Evolutionary conservation across 805 yeast species (phyloP).

Genomic region (Hanseniaspora nectarophila): DNA sequence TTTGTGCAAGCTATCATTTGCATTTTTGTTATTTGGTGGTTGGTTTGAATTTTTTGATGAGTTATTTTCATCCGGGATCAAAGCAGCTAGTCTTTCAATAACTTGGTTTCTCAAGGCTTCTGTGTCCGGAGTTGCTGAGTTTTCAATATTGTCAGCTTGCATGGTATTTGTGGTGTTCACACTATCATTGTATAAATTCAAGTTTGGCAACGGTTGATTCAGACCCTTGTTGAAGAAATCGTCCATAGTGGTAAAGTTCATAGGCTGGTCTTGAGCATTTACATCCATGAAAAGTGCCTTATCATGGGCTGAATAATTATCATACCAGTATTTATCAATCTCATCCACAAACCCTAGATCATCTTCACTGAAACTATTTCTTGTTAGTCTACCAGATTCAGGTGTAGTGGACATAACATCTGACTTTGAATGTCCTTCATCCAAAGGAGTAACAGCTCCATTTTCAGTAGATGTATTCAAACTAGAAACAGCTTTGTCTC

Average conservation of each 20-base stretch:
- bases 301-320: not conserved
- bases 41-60: not conserved
- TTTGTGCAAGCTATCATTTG: not conserved
- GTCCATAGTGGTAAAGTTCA: not conserved
- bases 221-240: constrained; percentile 6
- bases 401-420: not conserved
- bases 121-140: not conserved
- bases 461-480: no score
- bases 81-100: constrained; percentile 8
- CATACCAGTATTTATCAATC: constrained; percentile 13
- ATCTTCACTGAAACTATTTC: not conserved
- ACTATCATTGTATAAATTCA: not conserved
- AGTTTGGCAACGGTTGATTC: not conserved
- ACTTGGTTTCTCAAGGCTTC: constrained; percentile 5
- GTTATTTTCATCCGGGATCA: constrained; percentile 5
- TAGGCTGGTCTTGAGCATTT: not conserved
- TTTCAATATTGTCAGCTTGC: not conserved
- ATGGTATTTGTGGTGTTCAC: not conserved
- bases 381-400: constrained; percentile 9
- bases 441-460: constrained; percentile 14
- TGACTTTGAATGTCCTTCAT: constrained; percentile 12
- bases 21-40: not conserved
- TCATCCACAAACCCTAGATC: constrained; percentile 4
- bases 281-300: not conserved
- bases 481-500: not conserved